Evolutionary conservation across 768 basidiomycete genomes (phyloP).

Genomic region (Floccularia luteovirens): DNA sequence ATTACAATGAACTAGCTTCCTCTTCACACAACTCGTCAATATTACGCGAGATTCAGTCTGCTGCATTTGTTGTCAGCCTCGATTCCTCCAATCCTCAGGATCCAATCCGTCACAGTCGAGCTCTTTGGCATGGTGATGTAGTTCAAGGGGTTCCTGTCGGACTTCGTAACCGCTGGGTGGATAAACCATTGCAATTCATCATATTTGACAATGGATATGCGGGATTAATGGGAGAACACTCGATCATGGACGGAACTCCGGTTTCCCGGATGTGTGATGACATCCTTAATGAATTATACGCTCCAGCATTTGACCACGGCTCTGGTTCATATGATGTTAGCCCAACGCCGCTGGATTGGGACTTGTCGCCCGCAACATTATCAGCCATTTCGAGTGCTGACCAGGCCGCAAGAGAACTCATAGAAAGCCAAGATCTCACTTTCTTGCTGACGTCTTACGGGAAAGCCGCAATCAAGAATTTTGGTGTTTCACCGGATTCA

Average conservation of each 20-base stretch:
- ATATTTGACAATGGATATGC: slow-evolving; percentile 77
- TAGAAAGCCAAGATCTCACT: slow-evolving; percentile 54
- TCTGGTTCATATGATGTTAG: slow-evolving; percentile 14
- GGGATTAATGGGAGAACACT: slow-evolving; percentile 91
- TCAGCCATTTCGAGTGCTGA: slow-evolving; percentile 53
- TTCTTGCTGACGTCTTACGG: slow-evolving; percentile 72
- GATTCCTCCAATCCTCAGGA: slow-evolving; percentile 52
- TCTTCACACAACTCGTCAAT: slow-evolving; percentile 56
- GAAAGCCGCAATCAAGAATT: slow-evolving; percentile 78
- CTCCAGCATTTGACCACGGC: slow-evolving; percentile 61
- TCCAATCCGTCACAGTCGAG: slow-evolving; percentile 55
- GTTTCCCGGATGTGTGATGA: slow-evolving; percentile 67
- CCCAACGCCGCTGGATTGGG: slow-evolving; percentile 58
- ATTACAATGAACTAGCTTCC: slow-evolving; percentile 52
- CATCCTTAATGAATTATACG: slow-evolving; percentile 51
- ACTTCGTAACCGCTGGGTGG: slow-evolving; percentile 77
- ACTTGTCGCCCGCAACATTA: slow-evolving; percentile 37
- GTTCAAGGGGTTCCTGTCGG: slow-evolving; percentile 38
- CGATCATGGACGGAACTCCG: slow-evolving; percentile 87
- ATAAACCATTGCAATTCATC: slow-evolving; percentile 86
- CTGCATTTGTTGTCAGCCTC: slow-evolving; percentile 79
- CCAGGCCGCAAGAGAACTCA: slow-evolving; percentile 45
- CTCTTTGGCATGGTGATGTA: slow-evolving; percentile 76
- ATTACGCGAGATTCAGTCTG: slow-evolving; percentile 70
- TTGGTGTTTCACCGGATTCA: slow-evolving; percentile 87